Percentiles rank a stretch among this genome's conserved stretches.
Conservation (phyloP, 31 red algal species). For the Porphyra umbilicalis region DNA sequence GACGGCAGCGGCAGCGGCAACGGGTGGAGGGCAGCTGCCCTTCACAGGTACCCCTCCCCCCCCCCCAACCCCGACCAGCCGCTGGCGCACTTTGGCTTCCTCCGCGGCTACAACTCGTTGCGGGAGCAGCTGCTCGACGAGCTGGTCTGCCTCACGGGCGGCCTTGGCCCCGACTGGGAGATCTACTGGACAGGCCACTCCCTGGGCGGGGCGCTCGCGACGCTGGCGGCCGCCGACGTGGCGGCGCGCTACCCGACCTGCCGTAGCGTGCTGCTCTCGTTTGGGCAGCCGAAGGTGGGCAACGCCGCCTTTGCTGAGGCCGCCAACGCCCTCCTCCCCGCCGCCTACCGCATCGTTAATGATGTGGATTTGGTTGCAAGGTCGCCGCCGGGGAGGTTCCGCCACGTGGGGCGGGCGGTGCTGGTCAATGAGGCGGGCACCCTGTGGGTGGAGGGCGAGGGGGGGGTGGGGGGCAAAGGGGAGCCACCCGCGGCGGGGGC, state of each 20-base stretch:
- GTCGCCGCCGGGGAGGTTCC: conserved; percentile 48
- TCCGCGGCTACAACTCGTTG: conserved; percentile 51
- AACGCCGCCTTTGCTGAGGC: conserved; percentile 40
- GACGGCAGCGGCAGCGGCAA: no score
- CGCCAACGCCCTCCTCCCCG: conserved; percentile 58
- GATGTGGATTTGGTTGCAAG: conserved; percentile 76
- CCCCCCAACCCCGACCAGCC: no score
- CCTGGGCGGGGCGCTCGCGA: conserved; percentile 82
- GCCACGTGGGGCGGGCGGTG: conserved; percentile 67
- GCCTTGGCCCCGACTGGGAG: conserved; percentile 12
- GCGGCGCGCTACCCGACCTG: conserved; percentile 4
- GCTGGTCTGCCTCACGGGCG: conserved; percentile 5
- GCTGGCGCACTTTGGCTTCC: conserved; percentile 65
- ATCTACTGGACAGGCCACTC: conserved; percentile 76
- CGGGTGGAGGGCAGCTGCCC: no score
- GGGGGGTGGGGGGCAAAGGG: not conserved
- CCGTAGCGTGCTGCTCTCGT: conserved; percentile 14
- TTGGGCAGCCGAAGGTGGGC: conserved; percentile 75
- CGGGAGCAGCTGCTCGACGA: conserved; percentile 25
- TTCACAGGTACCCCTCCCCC: no score
- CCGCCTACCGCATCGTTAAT: conserved; percentile 76
- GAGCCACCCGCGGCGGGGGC: not conserved
- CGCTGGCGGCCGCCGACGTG: conserved; percentile 54
- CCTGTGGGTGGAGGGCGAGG: conserved; percentile 47
- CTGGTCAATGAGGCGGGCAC: conserved; percentile 59